Evolutionary conservation across 345 rosid genomes (phyloP), one percentile per base, ranked within the genome.

Genomic region (Mercurialis annua): DNA sequence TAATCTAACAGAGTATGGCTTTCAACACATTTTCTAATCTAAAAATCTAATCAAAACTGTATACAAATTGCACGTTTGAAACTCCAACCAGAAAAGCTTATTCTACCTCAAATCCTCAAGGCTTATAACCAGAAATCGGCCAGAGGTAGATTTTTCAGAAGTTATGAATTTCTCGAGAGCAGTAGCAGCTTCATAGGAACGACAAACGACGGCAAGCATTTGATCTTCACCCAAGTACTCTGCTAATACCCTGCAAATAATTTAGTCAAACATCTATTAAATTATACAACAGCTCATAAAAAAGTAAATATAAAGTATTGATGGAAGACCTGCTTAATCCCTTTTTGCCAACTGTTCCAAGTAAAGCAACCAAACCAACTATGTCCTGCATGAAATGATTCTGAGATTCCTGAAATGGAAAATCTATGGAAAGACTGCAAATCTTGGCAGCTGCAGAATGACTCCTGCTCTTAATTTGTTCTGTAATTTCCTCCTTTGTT

Each of bases 161-260:
- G 59, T 73, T 33, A n/a, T 62, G 76, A 75, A 77, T 26, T 43
- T 42, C 71, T 82, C 86, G 0, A 84, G 77, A 44, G 68, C 59
- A 63, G 42, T 12, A 17, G 75, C 83, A 14, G 75, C 71, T 59
- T 66, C 70, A 64, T 60, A 66, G 6, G 94, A 77, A 73, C 75
- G 82, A 66, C 87, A 86, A 17, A 86, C 90, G 52, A 86, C 59
- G 24, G 88, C 88, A 2, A 88, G 82, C 95, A 86, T 80, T 64
- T 76, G 81, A 66, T 82, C 90, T 81, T 88, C 78, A 17, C 90
- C 92, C 70, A 86, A 69, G 71, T 76, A 86, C 73, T 78, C 87
- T 5, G 86, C 83, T 56, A 90, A 69, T 36, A 81, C 77, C 74
- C 94, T 90, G 62, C 64, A 64, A 20, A 49, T 29, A 27, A 30